These are phyloP conservation scores for Brettanomyces bruxellensis DNA, from an alignment of 805 yeast species.

Conservation along the genomic window DNA sequence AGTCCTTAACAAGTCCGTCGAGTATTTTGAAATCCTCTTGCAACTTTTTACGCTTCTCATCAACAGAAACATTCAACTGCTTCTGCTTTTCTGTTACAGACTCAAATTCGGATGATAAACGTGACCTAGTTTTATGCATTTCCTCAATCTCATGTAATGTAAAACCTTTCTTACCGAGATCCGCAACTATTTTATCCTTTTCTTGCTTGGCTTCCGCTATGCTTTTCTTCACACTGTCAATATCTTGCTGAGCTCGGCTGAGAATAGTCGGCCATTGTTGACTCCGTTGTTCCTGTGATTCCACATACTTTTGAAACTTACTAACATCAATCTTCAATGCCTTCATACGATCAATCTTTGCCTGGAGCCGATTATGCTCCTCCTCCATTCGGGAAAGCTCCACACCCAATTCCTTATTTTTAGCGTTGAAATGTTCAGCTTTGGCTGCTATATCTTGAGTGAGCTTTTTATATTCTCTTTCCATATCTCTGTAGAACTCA, in stretches of 20 bases:
- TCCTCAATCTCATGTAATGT: conserved; percentile 56
- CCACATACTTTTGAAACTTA: conserved; percentile 65
- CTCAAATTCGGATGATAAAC: conserved; percentile 46
- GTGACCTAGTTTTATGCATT: conserved; percentile 53
- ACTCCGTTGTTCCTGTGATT: conserved; percentile 56
- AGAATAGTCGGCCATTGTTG: conserved; percentile 54
- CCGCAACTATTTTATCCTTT: conserved; percentile 31
- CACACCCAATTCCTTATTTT: conserved; percentile 30
- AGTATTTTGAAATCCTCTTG: conserved; percentile 42
- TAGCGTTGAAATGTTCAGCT: conserved; percentile 30
- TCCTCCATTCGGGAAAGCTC: conserved; percentile 33
- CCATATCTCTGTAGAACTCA: conserved; percentile 45
- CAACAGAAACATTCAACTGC: conserved; percentile 38
- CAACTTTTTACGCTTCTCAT: conserved; percentile 41
- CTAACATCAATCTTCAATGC: conserved; percentile 63
- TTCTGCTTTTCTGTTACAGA: conserved; percentile 26
- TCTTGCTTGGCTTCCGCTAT: conserved; percentile 30
- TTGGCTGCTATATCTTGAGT: conserved; percentile 41
- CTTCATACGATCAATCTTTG: conserved; percentile 45
- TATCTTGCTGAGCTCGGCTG: conserved; percentile 48
- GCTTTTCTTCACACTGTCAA: conserved; percentile 32
- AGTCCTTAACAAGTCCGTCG: conserved; percentile 43
- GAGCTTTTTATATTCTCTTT: conserved; percentile 42
- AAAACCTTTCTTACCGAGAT: conserved; percentile 46
- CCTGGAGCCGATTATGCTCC: conserved; percentile 38